phyloP scores from a whole-genome alignment of 306 rosid genomes.

The Citrullus mucosospermus region DNA sequence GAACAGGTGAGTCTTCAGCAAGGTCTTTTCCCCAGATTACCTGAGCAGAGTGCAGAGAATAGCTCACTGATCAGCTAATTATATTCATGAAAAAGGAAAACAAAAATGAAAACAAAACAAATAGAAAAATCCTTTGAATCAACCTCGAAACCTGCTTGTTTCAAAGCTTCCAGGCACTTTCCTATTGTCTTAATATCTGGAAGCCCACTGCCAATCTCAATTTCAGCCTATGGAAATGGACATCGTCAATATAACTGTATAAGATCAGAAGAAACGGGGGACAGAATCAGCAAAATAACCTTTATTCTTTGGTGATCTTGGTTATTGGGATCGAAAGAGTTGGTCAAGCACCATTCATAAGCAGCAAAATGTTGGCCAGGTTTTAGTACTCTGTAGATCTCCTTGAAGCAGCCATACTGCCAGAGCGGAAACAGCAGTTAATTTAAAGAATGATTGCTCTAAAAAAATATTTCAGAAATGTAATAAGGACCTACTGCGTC shows the following conservation, averaged over 20 bases:
- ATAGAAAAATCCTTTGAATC: slow-evolving; percentile 1
- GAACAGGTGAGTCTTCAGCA: slow-evolving; percentile 47
- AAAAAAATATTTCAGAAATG: neutral
- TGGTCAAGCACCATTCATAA: slow-evolving; percentile 93
- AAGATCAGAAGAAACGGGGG: neutral
- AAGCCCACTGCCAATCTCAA: slow-evolving; percentile 94
- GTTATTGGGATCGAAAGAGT: slow-evolving; percentile 62
- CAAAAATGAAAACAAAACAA: neutral
- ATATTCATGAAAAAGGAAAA: neutral
- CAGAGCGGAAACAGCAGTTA: neutral
- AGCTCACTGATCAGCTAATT: neutral
- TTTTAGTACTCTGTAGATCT: slow-evolving; percentile 76
- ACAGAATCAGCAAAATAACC: slow-evolving; percentile 22
- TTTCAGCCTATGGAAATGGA: slow-evolving; percentile 45
- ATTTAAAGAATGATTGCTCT: neutral
- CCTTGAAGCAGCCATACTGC: slow-evolving; percentile 85
- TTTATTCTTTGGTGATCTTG: slow-evolving; percentile 62
- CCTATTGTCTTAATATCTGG: slow-evolving; percentile 76
- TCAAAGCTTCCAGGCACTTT: slow-evolving; percentile 76
- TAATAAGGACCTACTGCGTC: slow-evolving; percentile 48
- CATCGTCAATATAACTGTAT: neutral
- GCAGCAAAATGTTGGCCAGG: slow-evolving; percentile 94
- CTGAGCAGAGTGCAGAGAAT: slow-evolving; percentile 19
- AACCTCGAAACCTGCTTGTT: slow-evolving; percentile 96
- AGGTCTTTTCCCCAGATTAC: slow-evolving; percentile 80